phyloP scores from a whole-genome alignment of 345 rosid species.

The Eucalyptus curtisii region DNA sequence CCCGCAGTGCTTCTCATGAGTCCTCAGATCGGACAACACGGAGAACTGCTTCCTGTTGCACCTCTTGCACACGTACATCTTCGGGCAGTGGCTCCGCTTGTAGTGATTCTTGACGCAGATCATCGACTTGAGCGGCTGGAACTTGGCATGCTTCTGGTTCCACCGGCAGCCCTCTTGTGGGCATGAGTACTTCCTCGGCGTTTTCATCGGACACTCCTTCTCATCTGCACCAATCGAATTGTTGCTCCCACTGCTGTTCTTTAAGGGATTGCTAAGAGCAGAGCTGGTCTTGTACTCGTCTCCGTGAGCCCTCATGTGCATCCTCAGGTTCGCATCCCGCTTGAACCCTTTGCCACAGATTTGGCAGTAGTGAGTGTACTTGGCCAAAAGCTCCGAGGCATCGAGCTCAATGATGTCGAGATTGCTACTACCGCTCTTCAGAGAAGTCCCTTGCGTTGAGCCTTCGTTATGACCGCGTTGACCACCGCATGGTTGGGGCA shows the following conservation, averaged over 20 bases:
- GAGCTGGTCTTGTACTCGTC: slow-evolving; percentile 69
- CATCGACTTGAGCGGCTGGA: slow-evolving; percentile 85
- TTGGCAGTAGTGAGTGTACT: slow-evolving; percentile 79
- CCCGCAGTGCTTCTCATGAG: slow-evolving; percentile 94
- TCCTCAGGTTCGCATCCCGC: slow-evolving; percentile 83
- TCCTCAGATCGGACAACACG: slow-evolving; percentile 76
- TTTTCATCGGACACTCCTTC: background rate
- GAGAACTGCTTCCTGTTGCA: slow-evolving; percentile 76
- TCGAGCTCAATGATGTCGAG: slow-evolving; percentile 49
- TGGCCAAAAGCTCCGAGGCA: slow-evolving; percentile 54
- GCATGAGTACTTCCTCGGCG: slow-evolving; percentile 54
- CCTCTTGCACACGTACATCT: slow-evolving; percentile 79
- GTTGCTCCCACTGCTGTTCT: slow-evolving; percentile 4
- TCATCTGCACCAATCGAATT: background rate
- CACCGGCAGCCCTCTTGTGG: slow-evolving; percentile 81
- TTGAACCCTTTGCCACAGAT: slow-evolving; percentile 87
- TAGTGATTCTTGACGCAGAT: slow-evolving; percentile 87
- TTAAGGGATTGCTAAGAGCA: slow-evolving; percentile 50
- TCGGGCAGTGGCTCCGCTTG: slow-evolving; percentile 92
- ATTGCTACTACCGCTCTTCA: background rate
- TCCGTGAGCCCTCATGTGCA: slow-evolving; percentile 98
- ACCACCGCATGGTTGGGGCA: background rate
- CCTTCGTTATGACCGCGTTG: background rate
- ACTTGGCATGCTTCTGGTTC: slow-evolving; percentile 72
- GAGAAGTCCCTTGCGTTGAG: background rate